Evolutionary conservation across 345 rosid genomes (phyloP).

Genomic region (Linum usitatissimum): DNA sequence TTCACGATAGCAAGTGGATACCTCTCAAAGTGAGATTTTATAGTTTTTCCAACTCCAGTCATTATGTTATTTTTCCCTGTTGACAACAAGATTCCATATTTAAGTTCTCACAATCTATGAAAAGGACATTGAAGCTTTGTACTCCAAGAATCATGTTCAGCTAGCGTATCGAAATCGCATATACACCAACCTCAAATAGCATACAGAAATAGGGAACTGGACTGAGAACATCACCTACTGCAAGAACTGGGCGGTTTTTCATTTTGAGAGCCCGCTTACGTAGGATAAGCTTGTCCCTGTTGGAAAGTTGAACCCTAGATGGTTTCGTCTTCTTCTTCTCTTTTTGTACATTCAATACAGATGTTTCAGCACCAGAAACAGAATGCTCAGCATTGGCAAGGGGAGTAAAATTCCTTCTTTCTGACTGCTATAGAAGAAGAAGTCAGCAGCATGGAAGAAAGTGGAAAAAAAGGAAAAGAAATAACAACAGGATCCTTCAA

Average conservation of each 20-base stretch:
- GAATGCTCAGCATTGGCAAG: slow-evolving; percentile 12
- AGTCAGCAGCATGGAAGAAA: not conserved
- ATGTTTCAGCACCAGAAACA: slow-evolving; percentile 16
- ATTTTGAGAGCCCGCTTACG: slow-evolving; percentile 80
- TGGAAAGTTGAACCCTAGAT: slow-evolving; percentile 41
- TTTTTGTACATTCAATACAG: slow-evolving; percentile 15
- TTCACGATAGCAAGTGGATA: slow-evolving; percentile 79
- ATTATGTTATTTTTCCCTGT: slow-evolving; percentile 77
- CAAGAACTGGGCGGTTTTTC: slow-evolving; percentile 75
- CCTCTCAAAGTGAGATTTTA: slow-evolving; percentile 60
- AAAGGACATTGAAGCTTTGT: too few species aligned
- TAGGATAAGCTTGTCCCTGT: slow-evolving; percentile 77
- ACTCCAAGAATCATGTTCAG: not conserved
- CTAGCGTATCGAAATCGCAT: not conserved
- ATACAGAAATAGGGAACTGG: not conserved
- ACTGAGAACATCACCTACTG: slow-evolving; percentile 46
- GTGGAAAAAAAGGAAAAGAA: slow-evolving; percentile 6
- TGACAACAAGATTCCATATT: not conserved
- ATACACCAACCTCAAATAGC: not conserved
- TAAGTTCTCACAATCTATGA: not conserved
- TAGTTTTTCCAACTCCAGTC: slow-evolving; percentile 63
- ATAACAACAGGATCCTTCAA: slow-evolving; percentile 12
- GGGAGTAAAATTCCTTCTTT: slow-evolving; percentile 14
- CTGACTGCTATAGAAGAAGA: slow-evolving; percentile 16
- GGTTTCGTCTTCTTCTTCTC: slow-evolving; percentile 18